A percentile compares a stretch with the other conserved stretches of the same genome.
Conservation (phyloP, 306 rosid species). For the Dalbergia cochinchinensis region DNA sequence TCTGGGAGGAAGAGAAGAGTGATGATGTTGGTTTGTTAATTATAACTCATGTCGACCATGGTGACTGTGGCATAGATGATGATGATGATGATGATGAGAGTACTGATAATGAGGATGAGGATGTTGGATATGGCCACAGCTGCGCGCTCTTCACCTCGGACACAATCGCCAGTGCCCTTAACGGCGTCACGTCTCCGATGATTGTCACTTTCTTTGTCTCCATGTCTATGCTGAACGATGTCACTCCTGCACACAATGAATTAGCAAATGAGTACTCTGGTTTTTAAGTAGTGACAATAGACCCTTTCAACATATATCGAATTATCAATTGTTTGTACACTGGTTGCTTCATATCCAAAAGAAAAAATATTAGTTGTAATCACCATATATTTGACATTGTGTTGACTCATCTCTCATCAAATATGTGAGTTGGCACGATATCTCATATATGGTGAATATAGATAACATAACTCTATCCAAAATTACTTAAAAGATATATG, state of each 20-base stretch:
- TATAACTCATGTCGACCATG: conserved; percentile 51
- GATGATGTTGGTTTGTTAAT: background rate
- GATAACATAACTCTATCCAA: too few species aligned
- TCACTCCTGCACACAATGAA: conserved; percentile 72
- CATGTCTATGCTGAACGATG: conserved; percentile 78
- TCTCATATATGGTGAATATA: too few species aligned
- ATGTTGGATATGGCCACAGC: conserved; percentile 70
- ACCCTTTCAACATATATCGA: too few species aligned
- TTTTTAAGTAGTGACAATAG: too few species aligned
- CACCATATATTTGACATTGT: too few species aligned
- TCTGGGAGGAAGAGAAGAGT: background rate
- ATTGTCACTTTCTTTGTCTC: conserved; percentile 84
- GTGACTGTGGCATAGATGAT: conserved; percentile 45
- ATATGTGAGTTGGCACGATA: too few species aligned
- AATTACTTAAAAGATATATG: too few species aligned
- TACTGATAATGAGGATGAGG: conserved; percentile 13
- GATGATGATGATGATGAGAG: conserved; percentile 40
- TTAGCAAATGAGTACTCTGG: background rate
- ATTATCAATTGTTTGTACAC: too few species aligned
- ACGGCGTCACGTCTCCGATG: conserved; percentile 76
- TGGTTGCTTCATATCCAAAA: too few species aligned
- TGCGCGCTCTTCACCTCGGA: conserved; percentile 90
- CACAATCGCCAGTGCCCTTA: conserved; percentile 73
- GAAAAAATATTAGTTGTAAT: too few species aligned
- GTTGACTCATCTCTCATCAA: too few species aligned